A percentile compares a stretch with the other conserved stretches of the same genome.
These are phyloP conservation scores for Microbotryomycetes sp. DNA, from an alignment of 1,284 basidiomycete species.

Conservation along the genomic window DNA sequence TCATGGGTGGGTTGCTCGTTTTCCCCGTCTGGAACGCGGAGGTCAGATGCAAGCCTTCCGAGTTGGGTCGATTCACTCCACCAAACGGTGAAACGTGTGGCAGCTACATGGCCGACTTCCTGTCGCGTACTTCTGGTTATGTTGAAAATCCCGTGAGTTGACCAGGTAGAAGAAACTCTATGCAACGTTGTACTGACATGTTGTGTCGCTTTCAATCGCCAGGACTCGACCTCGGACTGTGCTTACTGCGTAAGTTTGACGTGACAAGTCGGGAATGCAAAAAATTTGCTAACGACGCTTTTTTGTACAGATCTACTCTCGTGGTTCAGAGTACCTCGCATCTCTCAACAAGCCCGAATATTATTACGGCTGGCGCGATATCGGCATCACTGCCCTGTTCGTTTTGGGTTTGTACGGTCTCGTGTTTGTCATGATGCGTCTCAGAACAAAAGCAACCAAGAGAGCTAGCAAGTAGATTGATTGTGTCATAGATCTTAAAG, in stretches of 20 bases:
- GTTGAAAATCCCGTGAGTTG: conserved; percentile 52
- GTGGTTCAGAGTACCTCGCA: conserved; percentile 39
- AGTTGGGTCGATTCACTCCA: conserved; percentile 40
- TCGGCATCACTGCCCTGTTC: conserved; percentile 38
- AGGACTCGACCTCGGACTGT: conserved; percentile 37
- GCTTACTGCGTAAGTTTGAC: conserved; percentile 34
- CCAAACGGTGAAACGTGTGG: conserved; percentile 40
- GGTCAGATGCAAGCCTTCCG: conserved; percentile 38
- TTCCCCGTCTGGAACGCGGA: conserved; percentile 53
- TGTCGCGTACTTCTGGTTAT: conserved; percentile 55
- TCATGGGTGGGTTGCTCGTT: conserved; percentile 55
- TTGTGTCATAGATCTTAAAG: no score
- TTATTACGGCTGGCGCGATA: conserved; percentile 39
- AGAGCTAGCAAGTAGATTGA: background rate
- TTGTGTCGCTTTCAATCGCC: no score
- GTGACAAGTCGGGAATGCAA: no score
- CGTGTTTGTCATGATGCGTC: background rate
- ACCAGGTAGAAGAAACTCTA: conserved; percentile 9
- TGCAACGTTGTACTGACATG: conserved; percentile 26
- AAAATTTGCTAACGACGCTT: background rate
- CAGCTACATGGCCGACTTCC: conserved; percentile 31
- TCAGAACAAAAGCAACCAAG: background rate
- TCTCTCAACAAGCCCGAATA: conserved; percentile 37
- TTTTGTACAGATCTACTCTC: conserved; percentile 24
- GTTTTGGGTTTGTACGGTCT: conserved; percentile 34